These are phyloP conservation scores for Ophiocordyceps camponoti-saundersi DNA, from an alignment of 2,329 filamentous ascomycete species.

Conservation along the genomic window DNA sequence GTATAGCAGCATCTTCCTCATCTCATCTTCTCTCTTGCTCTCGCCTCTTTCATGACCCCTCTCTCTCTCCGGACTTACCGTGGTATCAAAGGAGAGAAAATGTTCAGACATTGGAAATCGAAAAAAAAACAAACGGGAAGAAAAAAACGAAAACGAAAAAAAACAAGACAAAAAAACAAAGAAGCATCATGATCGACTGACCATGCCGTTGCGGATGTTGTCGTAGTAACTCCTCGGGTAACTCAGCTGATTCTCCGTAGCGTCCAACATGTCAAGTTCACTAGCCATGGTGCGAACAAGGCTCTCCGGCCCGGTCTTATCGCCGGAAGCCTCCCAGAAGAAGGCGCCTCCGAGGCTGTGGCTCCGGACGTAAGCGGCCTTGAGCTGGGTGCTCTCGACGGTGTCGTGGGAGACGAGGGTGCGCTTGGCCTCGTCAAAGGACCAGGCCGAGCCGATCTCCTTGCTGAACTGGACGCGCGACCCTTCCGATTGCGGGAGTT, in stretches of 20 bases:
- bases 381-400: constrained; percentile 36
- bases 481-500: constrained; percentile 40
- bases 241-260: constrained; percentile 28
- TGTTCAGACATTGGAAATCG: not conserved
- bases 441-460: constrained; percentile 48
- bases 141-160: not conserved
- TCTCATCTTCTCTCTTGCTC: not conserved
- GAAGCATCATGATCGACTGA: not conserved
- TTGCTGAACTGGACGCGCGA: constrained; percentile 33
- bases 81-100: not conserved
- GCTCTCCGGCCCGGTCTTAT: constrained; percentile 33
- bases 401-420: constrained; percentile 59
- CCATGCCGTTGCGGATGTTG: constrained; percentile 28
- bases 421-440: constrained; percentile 40
- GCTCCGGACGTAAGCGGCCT: constrained; percentile 44
- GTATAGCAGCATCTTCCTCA: too few relatives aligned
- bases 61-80: not conserved
- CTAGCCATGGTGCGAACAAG: constrained; percentile 37
- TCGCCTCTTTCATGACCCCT: not conserved
- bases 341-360: constrained; percentile 55
- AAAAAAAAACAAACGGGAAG: not conserved
- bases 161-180: not conserved
- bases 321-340: constrained; percentile 72
- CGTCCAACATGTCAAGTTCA: constrained; percentile 29
- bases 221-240: constrained; percentile 41